Conservation (phyloP, 768 basidiomycete genomes). For the Pleurotus ostreatus region DNA sequence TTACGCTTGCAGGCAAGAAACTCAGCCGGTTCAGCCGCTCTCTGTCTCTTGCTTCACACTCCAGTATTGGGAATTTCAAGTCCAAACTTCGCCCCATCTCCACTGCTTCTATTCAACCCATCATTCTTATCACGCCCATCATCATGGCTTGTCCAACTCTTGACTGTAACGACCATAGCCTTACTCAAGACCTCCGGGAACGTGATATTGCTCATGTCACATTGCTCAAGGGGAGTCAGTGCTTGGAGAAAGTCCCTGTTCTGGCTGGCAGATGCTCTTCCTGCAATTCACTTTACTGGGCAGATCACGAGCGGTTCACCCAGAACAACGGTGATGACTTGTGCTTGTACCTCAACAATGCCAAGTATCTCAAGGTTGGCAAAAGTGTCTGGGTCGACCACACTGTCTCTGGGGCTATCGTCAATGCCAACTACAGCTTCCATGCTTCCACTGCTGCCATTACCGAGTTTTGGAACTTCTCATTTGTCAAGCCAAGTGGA, state of each 20-base stretch:
- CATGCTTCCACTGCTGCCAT: too few species aligned
- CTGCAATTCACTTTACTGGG: conserved; percentile 13
- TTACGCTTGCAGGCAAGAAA: too few species aligned
- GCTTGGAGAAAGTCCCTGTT: conserved; percentile 12
- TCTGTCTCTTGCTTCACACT: too few species aligned
- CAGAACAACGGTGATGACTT: conserved; percentile 3
- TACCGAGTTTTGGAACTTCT: too few species aligned
- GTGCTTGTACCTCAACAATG: background rate
- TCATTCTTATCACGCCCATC: conserved; percentile 13
- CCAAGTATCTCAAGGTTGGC: too few species aligned
- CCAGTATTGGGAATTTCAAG: too few species aligned
- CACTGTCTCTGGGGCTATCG: too few species aligned
- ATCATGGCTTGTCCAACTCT: conserved; percentile 11
- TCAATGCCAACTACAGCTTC: too few species aligned
- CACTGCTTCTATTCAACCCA: conserved; percentile 7
- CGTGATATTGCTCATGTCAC: conserved; percentile 15
- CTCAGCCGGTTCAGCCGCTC: too few species aligned
- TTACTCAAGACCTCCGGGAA: conserved; percentile 8
- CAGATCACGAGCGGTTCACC: conserved; percentile 11
- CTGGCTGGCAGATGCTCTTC: conserved; percentile 13
- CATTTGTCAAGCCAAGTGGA: too few species aligned
- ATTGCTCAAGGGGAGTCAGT: conserved; percentile 12
- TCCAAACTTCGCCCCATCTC: background rate
- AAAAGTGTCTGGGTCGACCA: too few species aligned
- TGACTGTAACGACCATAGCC: conserved; percentile 8